Evolutionary conservation across 495 filamentous ascomycete species (phyloP), one percentile per base, ranked within the genome.

Genomic region (Annulohypoxylon nitens): DNA sequence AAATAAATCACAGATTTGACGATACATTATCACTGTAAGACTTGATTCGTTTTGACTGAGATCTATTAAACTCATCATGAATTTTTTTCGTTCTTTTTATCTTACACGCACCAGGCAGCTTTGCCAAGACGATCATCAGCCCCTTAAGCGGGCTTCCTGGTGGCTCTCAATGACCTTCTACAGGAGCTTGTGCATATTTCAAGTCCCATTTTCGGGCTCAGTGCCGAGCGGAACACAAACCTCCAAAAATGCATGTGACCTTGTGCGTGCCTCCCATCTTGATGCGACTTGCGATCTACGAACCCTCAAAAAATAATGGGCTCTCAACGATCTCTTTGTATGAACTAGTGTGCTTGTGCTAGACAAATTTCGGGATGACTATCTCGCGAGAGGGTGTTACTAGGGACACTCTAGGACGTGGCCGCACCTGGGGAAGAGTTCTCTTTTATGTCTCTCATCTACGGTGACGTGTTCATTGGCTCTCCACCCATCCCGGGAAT

Each of bases 401-500:
- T 65, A 69, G 67, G 70, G 70, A 71, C 66, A 69, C 55, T 74
- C 71, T 69, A 70, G 55, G 69, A 74, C 67, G 67, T 68, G 61
- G 62, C 47, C 75, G 76, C 71, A 70, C 61, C 55, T 65, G 58
- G 66, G 59, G 53, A 69, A 69, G 60, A 50, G 23, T 61, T 67
- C 58, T 79, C 74, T 75, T 76, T 74, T 74, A 45, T 36, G 45
- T 74, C 34, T 69, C 62, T 78, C 73, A 72, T 84, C 83, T 88
- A 88, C 81, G 85, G 85, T 79, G 86, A 88, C 66, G 85, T 88
- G 78, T 87, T 86, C 87, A 88, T 88, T 9, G 86, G 86, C 74
- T 88, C 84, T 57, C 84, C 86, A 51, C 84, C 80, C 65, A 78
- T 79, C 23, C 80, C 77, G 26, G 79, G 61, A 53, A 84, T 80